Evolutionary conservation across 2,329 filamentous ascomycete genomes (phyloP).

Genomic region (Cladobotryum mycophilum): DNA sequence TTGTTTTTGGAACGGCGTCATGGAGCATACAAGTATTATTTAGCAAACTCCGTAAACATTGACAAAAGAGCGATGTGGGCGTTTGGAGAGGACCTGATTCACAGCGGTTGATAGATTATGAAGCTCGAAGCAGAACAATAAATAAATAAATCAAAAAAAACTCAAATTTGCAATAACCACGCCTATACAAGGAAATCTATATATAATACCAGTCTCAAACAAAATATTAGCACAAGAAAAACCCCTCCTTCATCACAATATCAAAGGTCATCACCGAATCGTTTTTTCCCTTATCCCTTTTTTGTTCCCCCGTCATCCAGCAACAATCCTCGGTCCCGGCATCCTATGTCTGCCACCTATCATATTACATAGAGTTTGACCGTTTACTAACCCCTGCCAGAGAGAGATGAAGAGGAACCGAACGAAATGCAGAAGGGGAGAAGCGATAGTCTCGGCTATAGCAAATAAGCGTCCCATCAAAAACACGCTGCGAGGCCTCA

Average conservation of each 20-base stretch:
- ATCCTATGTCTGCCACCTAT: not conserved
- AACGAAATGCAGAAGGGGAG: not conserved
- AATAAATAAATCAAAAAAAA: not conserved
- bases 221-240: constrained; percentile 1
- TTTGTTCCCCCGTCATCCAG: not conserved
- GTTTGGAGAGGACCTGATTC: not conserved
- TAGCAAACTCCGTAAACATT: not conserved
- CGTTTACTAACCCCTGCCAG: not conserved
- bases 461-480: too few species aligned
- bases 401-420: not conserved
- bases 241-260: not conserved
- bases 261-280: not conserved
- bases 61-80: not conserved
- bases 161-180: constrained; percentile 9
- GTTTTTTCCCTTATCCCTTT: not conserved
- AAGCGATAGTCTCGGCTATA: not conserved
- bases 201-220: not conserved
- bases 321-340: not conserved
- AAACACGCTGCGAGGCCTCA: too few species aligned
- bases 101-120: constrained; percentile 14
- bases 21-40: not conserved
- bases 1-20: not conserved
- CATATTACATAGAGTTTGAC: not conserved
- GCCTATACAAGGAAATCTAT: constrained; percentile 14
- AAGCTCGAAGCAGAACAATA: not conserved